A percentile compares a stretch with the other conserved stretches of the same genome.
These are phyloP conservation scores for Russula lepida DNA, from an alignment of 768 basidiomycete genomes.

Conservation along the genomic window DNA sequence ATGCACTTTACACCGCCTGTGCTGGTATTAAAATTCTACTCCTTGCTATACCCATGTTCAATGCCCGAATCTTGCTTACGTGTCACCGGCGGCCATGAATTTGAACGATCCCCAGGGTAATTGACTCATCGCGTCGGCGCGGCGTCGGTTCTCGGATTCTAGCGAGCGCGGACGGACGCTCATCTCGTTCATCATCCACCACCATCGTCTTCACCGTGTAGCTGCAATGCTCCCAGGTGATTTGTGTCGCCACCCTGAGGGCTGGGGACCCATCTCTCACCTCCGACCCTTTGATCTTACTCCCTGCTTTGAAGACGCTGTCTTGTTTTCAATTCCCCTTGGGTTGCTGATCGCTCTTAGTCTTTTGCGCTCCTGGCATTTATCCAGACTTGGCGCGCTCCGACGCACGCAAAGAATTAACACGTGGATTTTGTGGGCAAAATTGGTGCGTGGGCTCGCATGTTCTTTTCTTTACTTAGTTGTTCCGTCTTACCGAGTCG, in stretches of 20 bases:
- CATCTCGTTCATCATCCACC: neutral
- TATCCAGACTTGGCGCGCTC: slow-evolving; percentile 26
- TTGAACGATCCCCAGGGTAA: too few relatives aligned
- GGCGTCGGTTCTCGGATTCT: too few relatives aligned
- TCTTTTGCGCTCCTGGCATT: slow-evolving; percentile 31
- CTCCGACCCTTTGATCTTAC: slow-evolving; percentile 66
- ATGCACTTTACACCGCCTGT: neutral
- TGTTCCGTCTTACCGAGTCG: neutral
- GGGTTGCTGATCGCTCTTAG: slow-evolving; percentile 37
- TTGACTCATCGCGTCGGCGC: too few relatives aligned
- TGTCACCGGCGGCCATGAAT: neutral
- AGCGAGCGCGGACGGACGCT: too few relatives aligned
- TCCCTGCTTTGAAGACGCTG: slow-evolving; percentile 72
- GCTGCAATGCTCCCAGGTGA: neutral
- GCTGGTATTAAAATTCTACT: neutral
- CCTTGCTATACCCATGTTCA: neutral
- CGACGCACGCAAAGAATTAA: slow-evolving; percentile 39
- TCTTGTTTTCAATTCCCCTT: slow-evolving; percentile 49
- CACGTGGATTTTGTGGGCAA: slow-evolving; percentile 43
- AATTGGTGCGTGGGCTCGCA: slow-evolving; percentile 48
- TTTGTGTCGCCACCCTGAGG: slow-evolving; percentile 50
- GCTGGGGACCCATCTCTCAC: slow-evolving; percentile 55
- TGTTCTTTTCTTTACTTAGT: neutral
- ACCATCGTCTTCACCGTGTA: neutral
- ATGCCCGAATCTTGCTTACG: neutral